Conservation (phyloP, 345 rosid genomes). For the Punica granatum region DNA sequence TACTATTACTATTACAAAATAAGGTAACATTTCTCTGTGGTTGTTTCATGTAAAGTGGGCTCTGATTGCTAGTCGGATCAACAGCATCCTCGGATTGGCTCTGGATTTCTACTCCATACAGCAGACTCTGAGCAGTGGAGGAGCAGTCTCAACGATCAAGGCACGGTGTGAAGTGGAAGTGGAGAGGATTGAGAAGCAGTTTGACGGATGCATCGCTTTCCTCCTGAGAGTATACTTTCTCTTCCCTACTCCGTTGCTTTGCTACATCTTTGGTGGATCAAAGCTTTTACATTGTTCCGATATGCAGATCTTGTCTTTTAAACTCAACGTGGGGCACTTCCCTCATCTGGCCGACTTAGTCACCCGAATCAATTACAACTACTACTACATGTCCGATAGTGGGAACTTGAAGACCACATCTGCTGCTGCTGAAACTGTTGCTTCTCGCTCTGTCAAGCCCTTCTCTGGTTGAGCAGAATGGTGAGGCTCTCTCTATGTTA, state of each 20-base stretch:
- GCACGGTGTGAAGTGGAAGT: slow-evolving; percentile 83
- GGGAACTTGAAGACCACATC: slow-evolving; percentile 69
- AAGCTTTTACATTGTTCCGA: not conserved
- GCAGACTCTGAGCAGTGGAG: slow-evolving; percentile 70
- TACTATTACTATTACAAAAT: not conserved
- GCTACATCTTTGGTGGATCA: not conserved
- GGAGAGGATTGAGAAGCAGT: slow-evolving; percentile 74
- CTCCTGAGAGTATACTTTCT: slow-evolving; percentile 65
- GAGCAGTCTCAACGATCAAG: slow-evolving; percentile 69
- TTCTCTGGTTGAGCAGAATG: slow-evolving; percentile 8
- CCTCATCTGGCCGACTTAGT: slow-evolving; percentile 95
- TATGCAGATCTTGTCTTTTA: slow-evolving; percentile 77
- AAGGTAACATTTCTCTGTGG: not conserved
- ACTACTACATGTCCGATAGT: slow-evolving; percentile 83
- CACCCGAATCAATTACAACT: slow-evolving; percentile 87
- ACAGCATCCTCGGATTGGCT: slow-evolving; percentile 80
- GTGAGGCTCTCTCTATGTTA: too few relatives aligned
- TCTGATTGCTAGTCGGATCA: slow-evolving; percentile 85
- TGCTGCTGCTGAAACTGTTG: slow-evolving; percentile 37
- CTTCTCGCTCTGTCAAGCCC: slow-evolving; percentile 27
- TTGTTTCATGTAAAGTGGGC: slow-evolving; percentile 57
- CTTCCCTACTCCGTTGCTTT: not conserved
- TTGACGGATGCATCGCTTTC: slow-evolving; percentile 86
- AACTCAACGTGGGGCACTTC: slow-evolving; percentile 83
- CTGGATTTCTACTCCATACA: slow-evolving; percentile 86